Evolutionary conservation across 2,329 filamentous ascomycete genomes (phyloP), one percentile per base, ranked within the genome.

Genomic region (Xylariaceae sp.): DNA sequence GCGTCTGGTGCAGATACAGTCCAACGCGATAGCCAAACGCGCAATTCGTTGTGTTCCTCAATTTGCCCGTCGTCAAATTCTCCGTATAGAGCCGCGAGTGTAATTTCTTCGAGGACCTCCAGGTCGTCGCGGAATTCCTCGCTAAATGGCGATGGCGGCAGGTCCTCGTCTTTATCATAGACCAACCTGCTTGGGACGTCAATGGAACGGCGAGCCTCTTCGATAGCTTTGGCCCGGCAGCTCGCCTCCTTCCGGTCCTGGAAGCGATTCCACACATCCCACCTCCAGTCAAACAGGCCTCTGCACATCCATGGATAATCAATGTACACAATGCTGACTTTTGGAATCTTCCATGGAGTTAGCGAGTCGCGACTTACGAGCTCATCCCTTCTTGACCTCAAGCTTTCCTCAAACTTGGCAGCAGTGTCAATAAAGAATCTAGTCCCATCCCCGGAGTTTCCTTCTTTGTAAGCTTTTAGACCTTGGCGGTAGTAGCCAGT

Each of bases 241-340:
- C 46, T 15, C 5, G 42, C 32, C 15, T 51, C 51, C n/a, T 42
- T 50, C 4, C 32, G 1, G 10, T 1, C 13, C 29, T 39, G 46
- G 21, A 48, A 44, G 5, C n/a, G 34, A 32, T 49, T 15, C 51
- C 57, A 54, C 10, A 18, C 10, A 5, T n/a, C 12, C 56, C 45
- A 50, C 5, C 54, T 52, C 49, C 39, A 41, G 13, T 44, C 10
- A 21, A 48, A 42, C n/a, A 59, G 15, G 2, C 2, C 16, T 44
- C 15, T 40, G 21, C 47, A 57, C 16, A 34, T 32, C 41, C 29
- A 48, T 21, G 47, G 32, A 22, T 30, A 29, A 21, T 36, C 19
- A n/a, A 59, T 59, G 15, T 50, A 40, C 6, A 57, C 54, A 30
- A 54, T 36, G 13, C 22, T 46, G 37, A 54, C 7, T 39, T 52